Conservation (phyloP, 257 asterid species). For the Knoxia roxburghii region DNA sequence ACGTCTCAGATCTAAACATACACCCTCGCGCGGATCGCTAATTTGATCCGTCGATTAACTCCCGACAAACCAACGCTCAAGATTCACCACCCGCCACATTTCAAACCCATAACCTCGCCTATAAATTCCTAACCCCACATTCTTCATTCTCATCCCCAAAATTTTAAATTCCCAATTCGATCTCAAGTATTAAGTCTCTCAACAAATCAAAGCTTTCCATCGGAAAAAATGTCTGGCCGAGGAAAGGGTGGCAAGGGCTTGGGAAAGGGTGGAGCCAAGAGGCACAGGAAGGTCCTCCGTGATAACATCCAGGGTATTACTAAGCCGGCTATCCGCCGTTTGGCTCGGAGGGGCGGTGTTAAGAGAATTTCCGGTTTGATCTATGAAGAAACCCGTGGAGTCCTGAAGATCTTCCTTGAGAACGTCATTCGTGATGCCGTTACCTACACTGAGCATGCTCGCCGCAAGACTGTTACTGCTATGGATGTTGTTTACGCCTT, state of each 20-base stretch:
- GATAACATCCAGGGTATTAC: constrained; percentile 46
- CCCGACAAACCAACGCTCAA: constrained; percentile 10
- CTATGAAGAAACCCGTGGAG: constrained; percentile 44
- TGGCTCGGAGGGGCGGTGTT: constrained; percentile 43
- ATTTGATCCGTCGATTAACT: constrained; percentile 5
- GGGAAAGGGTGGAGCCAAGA: constrained; percentile 42
- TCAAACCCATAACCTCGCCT: neutral
- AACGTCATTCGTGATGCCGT: constrained; percentile 43
- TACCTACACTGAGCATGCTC: constrained; percentile 36
- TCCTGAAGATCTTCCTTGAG: constrained; percentile 35
- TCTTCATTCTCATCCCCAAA: too few relatives aligned
- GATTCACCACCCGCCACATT: constrained; percentile 15
- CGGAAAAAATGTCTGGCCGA: constrained; percentile 40
- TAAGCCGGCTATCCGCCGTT: constrained; percentile 35
- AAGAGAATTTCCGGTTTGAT: constrained; percentile 39
- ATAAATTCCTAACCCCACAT: neutral
- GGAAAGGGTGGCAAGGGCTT: constrained; percentile 40
- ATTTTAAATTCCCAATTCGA: too few relatives aligned
- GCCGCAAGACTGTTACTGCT: constrained; percentile 38
- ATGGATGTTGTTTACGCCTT: constrained; percentile 38
- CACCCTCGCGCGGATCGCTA: constrained; percentile 1
- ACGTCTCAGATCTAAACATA: neutral
- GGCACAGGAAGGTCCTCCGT: constrained; percentile 36
- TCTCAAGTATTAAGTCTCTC: too few relatives aligned
- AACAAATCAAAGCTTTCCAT: too few relatives aligned